These are phyloP conservation scores for Termitomyces sp. DNA, from an alignment of 768 basidiomycete species.

Conservation along the genomic window DNA sequence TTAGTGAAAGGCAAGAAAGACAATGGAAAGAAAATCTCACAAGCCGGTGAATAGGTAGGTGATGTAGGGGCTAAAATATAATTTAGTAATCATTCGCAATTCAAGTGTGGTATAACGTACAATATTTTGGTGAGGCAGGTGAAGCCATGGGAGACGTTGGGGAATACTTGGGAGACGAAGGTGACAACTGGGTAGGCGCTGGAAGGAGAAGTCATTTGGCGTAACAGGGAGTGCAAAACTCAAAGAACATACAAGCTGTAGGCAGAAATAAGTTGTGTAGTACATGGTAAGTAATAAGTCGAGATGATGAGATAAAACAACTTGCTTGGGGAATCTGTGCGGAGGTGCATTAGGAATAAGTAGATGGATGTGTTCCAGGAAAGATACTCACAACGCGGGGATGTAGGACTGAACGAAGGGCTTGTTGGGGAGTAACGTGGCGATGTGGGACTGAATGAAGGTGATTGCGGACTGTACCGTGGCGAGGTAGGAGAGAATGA, in stretches of 20 bases:
- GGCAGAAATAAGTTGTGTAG: slow-evolving; percentile 2
- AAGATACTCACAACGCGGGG: slow-evolving; percentile 70
- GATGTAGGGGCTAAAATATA: slow-evolving; percentile 66
- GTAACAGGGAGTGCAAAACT: neutral
- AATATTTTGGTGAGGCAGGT: slow-evolving; percentile 89
- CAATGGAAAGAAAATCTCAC: slow-evolving; percentile 34
- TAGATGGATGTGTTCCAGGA: neutral
- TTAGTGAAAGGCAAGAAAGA: neutral
- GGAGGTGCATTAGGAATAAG: slow-evolving; percentile 14
- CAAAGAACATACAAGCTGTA: slow-evolving; percentile 52
- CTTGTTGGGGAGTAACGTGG: slow-evolving; percentile 87
- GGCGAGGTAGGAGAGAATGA: slow-evolving; percentile 85
- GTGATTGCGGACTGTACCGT: slow-evolving; percentile 83
- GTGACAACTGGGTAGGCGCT: slow-evolving; percentile 82
- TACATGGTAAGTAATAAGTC: slow-evolving; percentile 18
- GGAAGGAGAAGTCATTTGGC: slow-evolving; percentile 12
- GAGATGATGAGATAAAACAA: slow-evolving; percentile 9
- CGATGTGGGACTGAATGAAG: slow-evolving; percentile 86
- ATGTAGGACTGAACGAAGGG: slow-evolving; percentile 90
- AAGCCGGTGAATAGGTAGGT: slow-evolving; percentile 83
- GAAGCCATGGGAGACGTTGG: slow-evolving; percentile 90
- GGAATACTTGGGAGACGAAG: slow-evolving; percentile 88
- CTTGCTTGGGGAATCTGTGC: slow-evolving; percentile 77
- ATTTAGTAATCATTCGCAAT: slow-evolving; percentile 1
- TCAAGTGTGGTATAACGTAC: slow-evolving; percentile 38